These are phyloP conservation scores for Epichloe sylvatica DNA, from an alignment of 2,329 filamentous ascomycete genomes.

Conservation along the genomic window DNA sequence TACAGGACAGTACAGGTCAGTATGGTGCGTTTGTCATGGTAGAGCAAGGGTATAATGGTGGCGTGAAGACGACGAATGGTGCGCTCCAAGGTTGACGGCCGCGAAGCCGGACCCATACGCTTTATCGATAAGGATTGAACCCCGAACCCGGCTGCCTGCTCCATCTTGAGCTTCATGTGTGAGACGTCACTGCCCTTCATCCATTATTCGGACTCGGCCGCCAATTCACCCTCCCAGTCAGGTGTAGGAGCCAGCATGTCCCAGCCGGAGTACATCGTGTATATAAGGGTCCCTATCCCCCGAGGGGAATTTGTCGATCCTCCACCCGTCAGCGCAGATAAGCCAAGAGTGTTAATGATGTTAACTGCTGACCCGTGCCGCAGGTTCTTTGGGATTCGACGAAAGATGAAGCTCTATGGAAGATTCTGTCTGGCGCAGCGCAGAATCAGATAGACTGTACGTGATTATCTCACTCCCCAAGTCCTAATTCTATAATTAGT, in stretches of 20 bases:
- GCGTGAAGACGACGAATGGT: not conserved
- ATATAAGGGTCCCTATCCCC: slow-evolving; percentile 75
- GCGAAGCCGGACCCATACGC: not conserved
- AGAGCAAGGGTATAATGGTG: not conserved
- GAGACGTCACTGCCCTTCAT: not conserved
- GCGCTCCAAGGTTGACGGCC: not conserved
- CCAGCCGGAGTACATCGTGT: slow-evolving; percentile 56
- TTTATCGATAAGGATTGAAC: not conserved
- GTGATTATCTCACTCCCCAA: slow-evolving; percentile 9
- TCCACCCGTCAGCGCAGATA: slow-evolving; percentile 50
- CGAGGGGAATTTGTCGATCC: slow-evolving; percentile 84
- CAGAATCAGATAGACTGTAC: slow-evolving; percentile 81
- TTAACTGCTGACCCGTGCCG: slow-evolving; percentile 3
- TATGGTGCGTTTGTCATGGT: not conserved
- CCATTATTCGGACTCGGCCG: not conserved
- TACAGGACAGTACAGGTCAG: not conserved
- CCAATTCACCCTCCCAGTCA: not conserved
- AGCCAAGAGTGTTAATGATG: not conserved
- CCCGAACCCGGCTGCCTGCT: not conserved
- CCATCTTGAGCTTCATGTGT: not conserved
- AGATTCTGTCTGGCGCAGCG: slow-evolving; percentile 67
- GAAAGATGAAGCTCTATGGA: slow-evolving; percentile 85
- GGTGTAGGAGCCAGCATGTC: slow-evolving; percentile 20
- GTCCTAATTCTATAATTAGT: not conserved
- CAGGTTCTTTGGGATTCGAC: slow-evolving; percentile 76